Evolutionary conservation across 1,284 basidiomycete genomes (phyloP), one percentile per base, ranked within the genome.

Genomic region (Amylostereum areolatum): DNA sequence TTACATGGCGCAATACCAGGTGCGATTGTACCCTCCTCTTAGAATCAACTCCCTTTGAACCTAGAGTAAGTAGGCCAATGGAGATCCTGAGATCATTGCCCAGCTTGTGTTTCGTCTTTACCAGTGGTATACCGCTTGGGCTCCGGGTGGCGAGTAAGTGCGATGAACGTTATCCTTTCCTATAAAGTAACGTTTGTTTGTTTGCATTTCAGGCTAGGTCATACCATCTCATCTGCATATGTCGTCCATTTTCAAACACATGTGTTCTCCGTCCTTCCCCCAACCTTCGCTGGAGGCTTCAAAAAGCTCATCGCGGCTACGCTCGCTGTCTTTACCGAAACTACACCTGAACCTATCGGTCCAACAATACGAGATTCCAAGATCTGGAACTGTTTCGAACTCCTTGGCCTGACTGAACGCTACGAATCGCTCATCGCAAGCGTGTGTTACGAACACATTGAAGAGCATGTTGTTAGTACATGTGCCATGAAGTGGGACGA

Each of bases 371-470:
- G 47, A 31, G 48, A 56, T 37, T 4, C 49, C 6, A 50, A 47
- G 11, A 52, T 69, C 6, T 90, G 85, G 85, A 69, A 68, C 12
- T 72, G 79, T 0, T 83, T 93, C 43, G 83, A 88, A 47, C 70
- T 76, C 2, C 75, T 97, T 0, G 89, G 89, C 2, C 71, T 96
- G 10, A 72, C 92, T 30, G 89, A 93, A 52, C 80, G 92, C 30
- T 95, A 91, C 61, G 90, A 94, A 56, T 81, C 83, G 2, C 81
- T 92, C 46, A 78, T 97, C 28, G 83, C 87, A 29, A 83, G 81
- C 49, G 85, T 94, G 2, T 88, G 89, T 31, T 92, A 92, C 58
- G 85, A 90, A 56, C 81, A 84, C 56, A 93, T 97, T 52, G 89
- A 93, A 59, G 65, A 70, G 5, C 75, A 89, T 47, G 83, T 94